phyloP scores from a whole-genome alignment of 305 asterid genomes.

The Salvia sclarea region DNA sequence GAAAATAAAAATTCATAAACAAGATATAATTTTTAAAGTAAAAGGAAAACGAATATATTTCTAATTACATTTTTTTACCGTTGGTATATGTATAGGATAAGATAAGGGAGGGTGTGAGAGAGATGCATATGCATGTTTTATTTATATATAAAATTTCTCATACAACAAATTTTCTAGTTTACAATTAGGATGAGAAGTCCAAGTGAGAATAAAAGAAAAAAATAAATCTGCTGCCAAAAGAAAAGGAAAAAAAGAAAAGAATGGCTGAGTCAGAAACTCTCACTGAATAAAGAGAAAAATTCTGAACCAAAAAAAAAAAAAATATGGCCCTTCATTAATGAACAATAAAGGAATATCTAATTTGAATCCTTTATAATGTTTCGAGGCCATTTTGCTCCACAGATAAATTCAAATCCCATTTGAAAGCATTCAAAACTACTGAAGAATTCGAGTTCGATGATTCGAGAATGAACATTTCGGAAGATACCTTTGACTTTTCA shows the following conservation, averaged over 20 bases:
- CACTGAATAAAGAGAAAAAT: neutral
- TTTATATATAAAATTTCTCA: neutral
- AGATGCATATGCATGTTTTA: neutral
- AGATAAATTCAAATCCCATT: slow-evolving; percentile 29
- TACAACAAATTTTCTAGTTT: neutral
- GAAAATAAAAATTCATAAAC: neutral
- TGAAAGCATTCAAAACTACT: slow-evolving; percentile 25
- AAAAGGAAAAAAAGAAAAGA: neutral
- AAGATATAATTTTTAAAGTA: too few relatives aligned
- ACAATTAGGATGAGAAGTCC: slow-evolving; percentile 3
- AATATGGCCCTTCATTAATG: neutral
- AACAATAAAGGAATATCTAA: neutral
- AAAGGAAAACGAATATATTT: too few relatives aligned
- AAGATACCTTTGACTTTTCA: slow-evolving; percentile 10
- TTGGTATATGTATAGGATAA: neutral
- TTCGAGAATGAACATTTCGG: slow-evolving; percentile 27
- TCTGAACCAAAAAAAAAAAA: neutral
- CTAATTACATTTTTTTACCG: neutral
- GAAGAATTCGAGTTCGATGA: slow-evolving; percentile 27
- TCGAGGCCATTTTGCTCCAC: slow-evolving; percentile 20
- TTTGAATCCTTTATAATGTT: neutral
- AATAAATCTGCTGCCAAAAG: neutral
- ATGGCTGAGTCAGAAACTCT: neutral
- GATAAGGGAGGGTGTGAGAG: neutral
- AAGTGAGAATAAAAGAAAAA: neutral